A percentile compares a stretch with the other conserved stretches of the same genome.
phyloP scores from a whole-genome alignment of 1,284 basidiomycete species.

The Tilletia setariae region DNA sequence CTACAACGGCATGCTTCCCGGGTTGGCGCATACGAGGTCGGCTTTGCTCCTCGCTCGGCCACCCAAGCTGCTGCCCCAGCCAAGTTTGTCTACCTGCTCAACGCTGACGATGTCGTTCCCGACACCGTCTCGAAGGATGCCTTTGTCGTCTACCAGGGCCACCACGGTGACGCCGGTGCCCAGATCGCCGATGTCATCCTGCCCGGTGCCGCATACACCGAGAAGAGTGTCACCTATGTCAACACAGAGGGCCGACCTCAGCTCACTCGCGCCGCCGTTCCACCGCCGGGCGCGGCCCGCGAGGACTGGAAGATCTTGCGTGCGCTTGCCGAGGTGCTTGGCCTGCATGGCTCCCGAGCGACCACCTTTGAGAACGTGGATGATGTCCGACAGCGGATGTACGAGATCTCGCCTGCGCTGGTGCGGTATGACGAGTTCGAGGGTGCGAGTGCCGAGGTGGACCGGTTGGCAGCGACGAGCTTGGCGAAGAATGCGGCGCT shows the following conservation, averaged over 20 bases:
- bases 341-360: constrained; percentile 56
- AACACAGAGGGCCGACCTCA: constrained; percentile 96
- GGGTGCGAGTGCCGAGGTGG: constrained; percentile 61
- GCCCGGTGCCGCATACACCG: constrained; percentile 91
- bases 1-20: constrained; percentile 87
- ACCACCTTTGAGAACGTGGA: neutral
- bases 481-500: constrained; percentile 1
- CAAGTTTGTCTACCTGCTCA: constrained; percentile 95
- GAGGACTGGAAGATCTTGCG: constrained; percentile 99
- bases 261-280: constrained; percentile 84
- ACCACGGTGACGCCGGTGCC: constrained; percentile 95
- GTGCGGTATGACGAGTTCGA: constrained; percentile 86
- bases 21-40: constrained; percentile 91
- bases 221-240: constrained; percentile 90
- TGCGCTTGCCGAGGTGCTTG: constrained; percentile 85
- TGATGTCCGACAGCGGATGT: constrained; percentile 84
- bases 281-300: constrained; percentile 87
- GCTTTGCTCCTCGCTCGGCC: constrained; percentile 79
- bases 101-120: constrained; percentile 89
- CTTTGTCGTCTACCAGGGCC: constrained; percentile 98
- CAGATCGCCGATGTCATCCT: constrained; percentile 94
- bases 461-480: constrained; percentile 16
- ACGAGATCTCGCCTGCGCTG: constrained; percentile 90
- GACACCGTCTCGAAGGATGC: constrained; percentile 86
- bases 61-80: constrained; percentile 65